A percentile compares a stretch with the other conserved stretches of the same genome.
Conservation (phyloP, 1,139 yeast genomes). For the Saccharomyces pastorianus region DNA sequence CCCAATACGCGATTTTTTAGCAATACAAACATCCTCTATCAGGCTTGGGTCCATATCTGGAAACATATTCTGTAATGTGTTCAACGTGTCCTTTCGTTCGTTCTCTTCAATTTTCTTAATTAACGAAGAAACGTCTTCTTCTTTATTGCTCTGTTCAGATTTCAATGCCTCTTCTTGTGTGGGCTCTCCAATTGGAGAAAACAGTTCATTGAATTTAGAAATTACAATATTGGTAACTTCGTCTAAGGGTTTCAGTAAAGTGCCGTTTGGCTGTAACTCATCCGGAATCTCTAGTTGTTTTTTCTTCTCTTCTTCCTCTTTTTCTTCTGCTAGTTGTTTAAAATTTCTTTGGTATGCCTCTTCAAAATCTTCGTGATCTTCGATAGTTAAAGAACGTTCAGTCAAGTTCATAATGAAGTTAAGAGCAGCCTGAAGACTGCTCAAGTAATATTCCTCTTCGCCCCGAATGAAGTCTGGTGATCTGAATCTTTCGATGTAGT, state of each 20-base stretch:
- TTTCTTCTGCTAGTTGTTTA: conserved; percentile 1
- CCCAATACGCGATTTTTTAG: conserved; percentile 64
- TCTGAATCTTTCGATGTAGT: conserved; percentile 78
- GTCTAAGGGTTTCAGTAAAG: conserved; percentile 24
- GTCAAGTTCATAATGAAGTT: conserved; percentile 61
- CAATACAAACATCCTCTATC: conserved; percentile 59
- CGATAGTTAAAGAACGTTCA: conserved; percentile 51
- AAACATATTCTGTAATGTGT: conserved; percentile 59
- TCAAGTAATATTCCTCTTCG: conserved; percentile 80
- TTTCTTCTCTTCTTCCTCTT: conserved; percentile 1
- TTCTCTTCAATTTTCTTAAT: conserved; percentile 25
- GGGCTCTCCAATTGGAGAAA: conserved; percentile 8
- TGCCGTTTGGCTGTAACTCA: conserved; percentile 9
- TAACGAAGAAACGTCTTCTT: conserved; percentile 24
- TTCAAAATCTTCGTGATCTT: conserved; percentile 49
- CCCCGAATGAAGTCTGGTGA: conserved; percentile 70
- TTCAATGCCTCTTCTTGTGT: conserved; percentile 6
- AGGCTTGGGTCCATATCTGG: conserved; percentile 64
- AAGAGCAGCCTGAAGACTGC: conserved; percentile 81
- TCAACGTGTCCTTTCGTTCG: conserved; percentile 38
- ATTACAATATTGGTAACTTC: conserved; percentile 25
- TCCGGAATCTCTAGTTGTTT: neutral
- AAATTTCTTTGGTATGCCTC: conserved; percentile 36
- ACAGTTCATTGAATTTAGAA: conserved; percentile 23
- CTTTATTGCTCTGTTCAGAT: conserved; percentile 19